phyloP scores from a whole-genome alignment of 495 filamentous ascomycete genomes.

The Xylaria intraflava region DNA sequence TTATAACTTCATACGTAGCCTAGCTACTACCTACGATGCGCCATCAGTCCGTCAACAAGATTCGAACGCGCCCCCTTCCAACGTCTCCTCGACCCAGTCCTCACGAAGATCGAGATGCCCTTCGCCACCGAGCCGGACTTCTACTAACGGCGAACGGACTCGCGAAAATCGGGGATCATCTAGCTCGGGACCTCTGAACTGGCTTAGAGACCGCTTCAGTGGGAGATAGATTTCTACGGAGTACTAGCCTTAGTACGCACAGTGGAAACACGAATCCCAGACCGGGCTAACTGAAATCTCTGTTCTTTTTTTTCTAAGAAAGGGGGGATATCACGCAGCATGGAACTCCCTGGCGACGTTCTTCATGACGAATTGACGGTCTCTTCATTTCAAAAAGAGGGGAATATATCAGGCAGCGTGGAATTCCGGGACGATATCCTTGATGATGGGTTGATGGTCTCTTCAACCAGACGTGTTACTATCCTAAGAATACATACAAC shows the following conservation, averaged over 20 bases:
- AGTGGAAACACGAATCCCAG: background rate
- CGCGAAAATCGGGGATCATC: conserved; percentile 19
- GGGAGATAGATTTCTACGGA: conserved; percentile 8
- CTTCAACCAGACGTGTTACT: background rate
- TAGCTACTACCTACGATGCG: conserved; percentile 6
- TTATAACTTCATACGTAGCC: conserved; percentile 17
- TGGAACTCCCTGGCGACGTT: background rate
- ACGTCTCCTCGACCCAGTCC: conserved; percentile 9
- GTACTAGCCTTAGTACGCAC: background rate
- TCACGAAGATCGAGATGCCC: conserved; percentile 21
- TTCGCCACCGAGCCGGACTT: conserved; percentile 17
- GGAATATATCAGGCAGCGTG: background rate
- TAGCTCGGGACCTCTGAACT: conserved; percentile 27
- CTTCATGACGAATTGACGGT: background rate
- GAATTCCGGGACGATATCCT: background rate
- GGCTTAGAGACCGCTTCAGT: conserved; percentile 34
- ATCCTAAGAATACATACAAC: background rate
- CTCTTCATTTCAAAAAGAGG: background rate
- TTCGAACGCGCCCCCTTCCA: conserved; percentile 15
- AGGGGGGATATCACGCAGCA: background rate
- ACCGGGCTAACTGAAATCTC: background rate
- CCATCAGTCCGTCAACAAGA: conserved; percentile 6
- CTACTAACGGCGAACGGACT: conserved; percentile 18
- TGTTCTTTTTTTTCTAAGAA: background rate
- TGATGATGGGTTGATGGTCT: background rate